Percentiles rank a stretch among this genome's conserved stretches.
These are phyloP conservation scores for Crotalaria pallida DNA, from an alignment of 306 rosid genomes.

Conservation along the genomic window DNA sequence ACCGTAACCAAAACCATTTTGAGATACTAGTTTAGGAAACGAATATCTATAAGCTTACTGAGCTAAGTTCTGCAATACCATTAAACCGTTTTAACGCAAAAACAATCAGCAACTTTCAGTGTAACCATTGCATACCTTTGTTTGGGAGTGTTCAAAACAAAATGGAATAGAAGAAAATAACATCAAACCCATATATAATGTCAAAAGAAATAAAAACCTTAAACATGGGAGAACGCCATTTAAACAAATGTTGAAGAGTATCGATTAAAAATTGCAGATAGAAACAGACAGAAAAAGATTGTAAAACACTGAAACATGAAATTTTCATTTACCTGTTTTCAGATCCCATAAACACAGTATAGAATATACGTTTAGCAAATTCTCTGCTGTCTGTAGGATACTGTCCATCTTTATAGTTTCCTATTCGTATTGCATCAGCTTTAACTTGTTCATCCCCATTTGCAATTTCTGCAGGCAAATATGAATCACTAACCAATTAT, in stretches of 20 bases:
- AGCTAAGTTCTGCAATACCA: background rate
- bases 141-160: background rate
- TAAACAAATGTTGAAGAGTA: background rate
- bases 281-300: background rate
- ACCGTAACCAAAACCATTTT: slow-evolving; percentile 11
- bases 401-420: slow-evolving; percentile 78
- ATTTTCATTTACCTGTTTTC: slow-evolving; percentile 65
- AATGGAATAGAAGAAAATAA: background rate
- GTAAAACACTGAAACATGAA: slow-evolving; percentile 11
- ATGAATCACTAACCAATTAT: slow-evolving; percentile 15
- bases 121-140: background rate
- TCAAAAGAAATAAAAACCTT: background rate
- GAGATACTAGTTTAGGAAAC: background rate
- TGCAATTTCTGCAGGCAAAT: slow-evolving; percentile 62
- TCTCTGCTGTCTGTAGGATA: slow-evolving; percentile 89
- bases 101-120: background rate
- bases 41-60: background rate
- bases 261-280: background rate
- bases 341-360: slow-evolving; percentile 92
- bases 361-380: slow-evolving; percentile 81
- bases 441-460: slow-evolving; percentile 88
- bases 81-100: background rate
- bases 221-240: background rate
- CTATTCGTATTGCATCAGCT: slow-evolving; percentile 85
- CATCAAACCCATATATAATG: background rate